A percentile compares a stretch with the other conserved stretches of the same genome.
Conservation (phyloP, 768 basidiomycete species). For the Sutorius australiensis region DNA sequence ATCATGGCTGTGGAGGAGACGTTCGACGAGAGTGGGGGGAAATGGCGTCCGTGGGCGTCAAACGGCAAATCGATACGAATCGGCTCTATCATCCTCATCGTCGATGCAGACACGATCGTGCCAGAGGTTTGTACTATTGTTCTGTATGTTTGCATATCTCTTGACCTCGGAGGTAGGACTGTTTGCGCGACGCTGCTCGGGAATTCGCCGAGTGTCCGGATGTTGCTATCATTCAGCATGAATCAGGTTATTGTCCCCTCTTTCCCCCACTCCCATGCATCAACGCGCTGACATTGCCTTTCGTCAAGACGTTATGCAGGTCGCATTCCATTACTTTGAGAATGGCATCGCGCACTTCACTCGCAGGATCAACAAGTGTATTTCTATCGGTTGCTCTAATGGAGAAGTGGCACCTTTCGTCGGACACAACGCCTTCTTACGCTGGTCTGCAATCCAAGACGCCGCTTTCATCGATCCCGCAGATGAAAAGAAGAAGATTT, state of each 20-base stretch:
- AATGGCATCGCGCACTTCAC: conserved; percentile 93
- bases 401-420: conserved; percentile 78
- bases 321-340: conserved; percentile 85
- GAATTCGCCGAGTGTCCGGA: conserved; percentile 81
- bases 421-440: conserved; percentile 84
- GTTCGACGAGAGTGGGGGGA: conserved; percentile 52
- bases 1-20: conserved; percentile 72
- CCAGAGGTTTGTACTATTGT: conserved; percentile 46
- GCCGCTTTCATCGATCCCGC: conserved; percentile 63
- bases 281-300: conserved; percentile 24
- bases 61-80: conserved; percentile 74
- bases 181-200: conserved; percentile 84
- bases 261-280: not conserved
- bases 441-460: conserved; percentile 90
- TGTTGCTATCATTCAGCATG: conserved; percentile 89
- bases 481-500: conserved; percentile 62
- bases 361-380: conserved; percentile 81
- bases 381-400: conserved; percentile 75
- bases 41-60: conserved; percentile 71
- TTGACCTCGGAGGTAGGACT: conserved; percentile 50
- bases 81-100: conserved; percentile 76
- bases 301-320: conserved; percentile 77
- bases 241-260: conserved; percentile 49
- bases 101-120: conserved; percentile 87
- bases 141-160: not conserved